phyloP scores from a whole-genome alignment of 352 stramenopile genomes.

The Achlya hypogyna region DNA sequence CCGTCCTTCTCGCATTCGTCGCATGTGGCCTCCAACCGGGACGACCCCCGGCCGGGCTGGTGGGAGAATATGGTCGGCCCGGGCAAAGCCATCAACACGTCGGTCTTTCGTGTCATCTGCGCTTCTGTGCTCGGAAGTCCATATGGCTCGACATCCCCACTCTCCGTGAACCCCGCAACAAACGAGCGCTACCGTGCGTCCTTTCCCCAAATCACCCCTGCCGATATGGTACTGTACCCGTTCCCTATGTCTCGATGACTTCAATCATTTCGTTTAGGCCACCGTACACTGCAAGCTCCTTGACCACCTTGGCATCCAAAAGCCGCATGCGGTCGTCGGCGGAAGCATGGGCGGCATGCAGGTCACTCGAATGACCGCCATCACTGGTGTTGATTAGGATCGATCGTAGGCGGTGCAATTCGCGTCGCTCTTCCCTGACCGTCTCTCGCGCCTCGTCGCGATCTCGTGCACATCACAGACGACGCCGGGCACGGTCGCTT shows the following conservation, averaged over 20 bases:
- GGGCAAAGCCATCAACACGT: slow-evolving; percentile 81
- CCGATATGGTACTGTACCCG: slow-evolving; percentile 49
- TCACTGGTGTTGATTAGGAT: too few species aligned
- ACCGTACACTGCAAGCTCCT: slow-evolving; percentile 65
- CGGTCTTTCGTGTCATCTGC: slow-evolving; percentile 82
- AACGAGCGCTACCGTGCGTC: slow-evolving; percentile 50
- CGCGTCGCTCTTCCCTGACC: slow-evolving; percentile 67
- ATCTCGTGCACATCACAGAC: slow-evolving; percentile 84
- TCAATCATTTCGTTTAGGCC: slow-evolving; percentile 26
- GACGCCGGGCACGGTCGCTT: slow-evolving; percentile 75
- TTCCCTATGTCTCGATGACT: not conserved
- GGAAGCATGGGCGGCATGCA: slow-evolving; percentile 81
- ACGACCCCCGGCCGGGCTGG: slow-evolving; percentile 71
- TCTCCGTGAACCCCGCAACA: slow-evolving; percentile 48
- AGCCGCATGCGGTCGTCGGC: slow-evolving; percentile 74
- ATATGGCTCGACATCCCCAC: slow-evolving; percentile 71
- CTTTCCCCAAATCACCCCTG: slow-evolving; percentile 78
- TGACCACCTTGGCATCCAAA: slow-evolving; percentile 61
- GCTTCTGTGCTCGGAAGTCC: slow-evolving; percentile 75
- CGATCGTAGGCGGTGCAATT: slow-evolving; percentile 72
- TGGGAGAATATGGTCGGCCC: slow-evolving; percentile 85
- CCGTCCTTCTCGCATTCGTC: slow-evolving; percentile 84
- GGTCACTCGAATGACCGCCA: not conserved
- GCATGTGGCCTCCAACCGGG: slow-evolving; percentile 70
- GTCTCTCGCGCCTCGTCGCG: slow-evolving; percentile 53